Evolutionary conservation across 78 protist species (phyloP).

Genomic region (Isochrysis galbana): DNA sequence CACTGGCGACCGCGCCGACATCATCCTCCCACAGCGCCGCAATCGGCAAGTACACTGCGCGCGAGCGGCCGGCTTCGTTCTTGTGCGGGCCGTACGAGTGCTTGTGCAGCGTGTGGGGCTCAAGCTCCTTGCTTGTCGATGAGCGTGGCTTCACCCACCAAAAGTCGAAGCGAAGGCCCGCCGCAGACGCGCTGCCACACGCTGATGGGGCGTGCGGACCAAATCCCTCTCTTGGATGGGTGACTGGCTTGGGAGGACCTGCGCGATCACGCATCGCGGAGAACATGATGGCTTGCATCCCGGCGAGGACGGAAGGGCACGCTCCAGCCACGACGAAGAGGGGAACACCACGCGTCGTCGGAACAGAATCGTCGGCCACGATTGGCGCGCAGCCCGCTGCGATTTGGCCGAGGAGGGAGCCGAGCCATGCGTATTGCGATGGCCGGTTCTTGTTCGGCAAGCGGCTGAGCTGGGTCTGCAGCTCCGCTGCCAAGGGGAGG

Average conservation of each 20-base stretch:
- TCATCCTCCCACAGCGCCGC: background rate
- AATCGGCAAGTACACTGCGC: background rate
- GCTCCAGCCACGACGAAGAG: background rate
- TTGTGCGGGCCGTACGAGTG: background rate
- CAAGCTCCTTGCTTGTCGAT: background rate
- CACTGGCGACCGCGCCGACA: background rate
- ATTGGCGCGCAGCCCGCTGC: background rate
- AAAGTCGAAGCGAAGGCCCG: background rate
- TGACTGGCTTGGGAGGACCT: too few species aligned
- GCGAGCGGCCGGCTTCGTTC: background rate
- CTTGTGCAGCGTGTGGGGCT: background rate
- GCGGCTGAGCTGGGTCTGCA: background rate
- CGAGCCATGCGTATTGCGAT: background rate
- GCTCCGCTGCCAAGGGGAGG: background rate
- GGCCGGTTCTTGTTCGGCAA: background rate
- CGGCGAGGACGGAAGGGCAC: background rate
- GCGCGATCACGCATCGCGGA: background rate
- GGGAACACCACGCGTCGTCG: background rate
- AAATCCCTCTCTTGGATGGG: too few species aligned
- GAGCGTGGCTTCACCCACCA: background rate
- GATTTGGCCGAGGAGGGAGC: background rate
- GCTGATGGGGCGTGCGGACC: too few species aligned
- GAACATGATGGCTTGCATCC: background rate
- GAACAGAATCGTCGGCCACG: background rate
- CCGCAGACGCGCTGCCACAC: too few species aligned